Evolutionary conservation across 73 alveolate genomes (phyloP).

Genomic region (Stentor coeruleus): DNA sequence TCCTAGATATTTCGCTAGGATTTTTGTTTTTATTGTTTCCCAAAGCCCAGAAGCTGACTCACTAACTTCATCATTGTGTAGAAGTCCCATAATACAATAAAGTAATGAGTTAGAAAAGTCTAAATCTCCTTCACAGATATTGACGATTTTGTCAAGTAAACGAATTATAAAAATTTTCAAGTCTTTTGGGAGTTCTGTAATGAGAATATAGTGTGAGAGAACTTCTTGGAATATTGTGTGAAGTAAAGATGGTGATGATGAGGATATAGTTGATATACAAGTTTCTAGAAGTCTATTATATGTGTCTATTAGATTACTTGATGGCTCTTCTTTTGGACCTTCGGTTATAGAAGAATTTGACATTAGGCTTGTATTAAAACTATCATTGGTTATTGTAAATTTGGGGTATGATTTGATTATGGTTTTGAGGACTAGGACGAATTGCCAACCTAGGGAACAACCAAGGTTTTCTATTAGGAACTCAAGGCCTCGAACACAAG

Average conservation of each 20-base stretch:
- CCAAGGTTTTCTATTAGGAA: conserved; percentile 60
- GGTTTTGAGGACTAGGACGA: conserved; percentile 10
- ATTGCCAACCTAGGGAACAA: conserved; percentile 42
- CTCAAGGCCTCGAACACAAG: conserved; percentile 42
- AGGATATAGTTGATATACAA: conserved; percentile 38
- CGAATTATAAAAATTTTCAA: conserved; percentile 46
- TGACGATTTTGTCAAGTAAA: conserved; percentile 48
- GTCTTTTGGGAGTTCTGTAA: conserved; percentile 51
- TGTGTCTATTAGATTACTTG: conserved; percentile 28
- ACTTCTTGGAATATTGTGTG: conserved; percentile 45
- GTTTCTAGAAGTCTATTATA: conserved; percentile 57
- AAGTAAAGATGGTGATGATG: conserved; percentile 44
- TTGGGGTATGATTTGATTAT: conserved; percentile 39
- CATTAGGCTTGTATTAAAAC: conserved; percentile 23
- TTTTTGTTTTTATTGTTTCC: conserved; percentile 7
- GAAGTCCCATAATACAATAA: not conserved
- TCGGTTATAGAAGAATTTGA: not conserved
- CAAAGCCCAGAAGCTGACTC: conserved; percentile 10
- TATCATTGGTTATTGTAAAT: not conserved
- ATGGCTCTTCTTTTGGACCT: conserved; percentile 26
- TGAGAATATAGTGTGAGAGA: conserved; percentile 32
- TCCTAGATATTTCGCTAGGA: not conserved
- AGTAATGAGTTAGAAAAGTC: conserved; percentile 25
- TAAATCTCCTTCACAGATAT: conserved; percentile 60
- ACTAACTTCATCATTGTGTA: not conserved